These are phyloP conservation scores for Crithidia sp. DNA, from an alignment of 208 protist genomes.

Conservation along the genomic window DNA sequence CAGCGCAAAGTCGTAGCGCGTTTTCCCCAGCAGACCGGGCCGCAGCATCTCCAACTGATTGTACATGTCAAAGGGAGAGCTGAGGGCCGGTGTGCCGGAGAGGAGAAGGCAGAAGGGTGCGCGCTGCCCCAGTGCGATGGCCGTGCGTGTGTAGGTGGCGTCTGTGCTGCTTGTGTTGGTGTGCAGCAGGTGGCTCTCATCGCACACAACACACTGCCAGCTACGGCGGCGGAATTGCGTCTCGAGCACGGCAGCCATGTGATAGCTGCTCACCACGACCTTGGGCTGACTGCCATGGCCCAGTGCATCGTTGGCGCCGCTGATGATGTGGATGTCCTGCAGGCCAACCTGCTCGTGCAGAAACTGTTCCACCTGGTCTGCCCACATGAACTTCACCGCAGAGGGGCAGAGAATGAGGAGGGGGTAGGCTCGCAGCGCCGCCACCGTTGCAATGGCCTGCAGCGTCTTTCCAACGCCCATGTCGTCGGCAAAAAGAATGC, in stretches of 20 bases:
- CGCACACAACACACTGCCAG: conserved; percentile 69
- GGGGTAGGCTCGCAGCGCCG: conserved; percentile 64
- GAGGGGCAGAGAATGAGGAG: conserved; percentile 81
- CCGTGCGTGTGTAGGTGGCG: conserved; percentile 66
- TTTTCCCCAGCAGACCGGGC: conserved; percentile 57
- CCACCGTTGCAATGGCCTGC: conserved; percentile 66
- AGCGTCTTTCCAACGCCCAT: conserved; percentile 91
- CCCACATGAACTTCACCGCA: conserved; percentile 80
- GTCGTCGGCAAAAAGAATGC: conserved; percentile 78
- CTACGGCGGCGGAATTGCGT: conserved; percentile 35
- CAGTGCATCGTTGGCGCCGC: conserved; percentile 65
- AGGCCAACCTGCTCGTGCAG: conserved; percentile 63
- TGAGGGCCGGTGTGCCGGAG: conserved; percentile 67
- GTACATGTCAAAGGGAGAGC: conserved; percentile 78
- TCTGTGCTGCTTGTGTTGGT: conserved; percentile 66
- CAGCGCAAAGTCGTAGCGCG: conserved; percentile 72
- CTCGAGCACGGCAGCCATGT: conserved; percentile 73
- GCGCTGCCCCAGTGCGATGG: conserved; percentile 44
- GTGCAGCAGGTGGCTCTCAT: conserved; percentile 86
- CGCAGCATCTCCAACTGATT: conserved; percentile 74
- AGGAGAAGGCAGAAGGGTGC: conserved; percentile 70
- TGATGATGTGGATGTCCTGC: conserved; percentile 76
- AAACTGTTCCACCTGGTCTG: conserved; percentile 81
- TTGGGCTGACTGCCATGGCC: conserved; percentile 41
- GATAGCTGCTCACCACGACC: conserved; percentile 82